Evolutionary conservation across 2,329 filamentous ascomycete genomes (phyloP).

Genomic region (Scolecobasidium constrictum): DNA sequence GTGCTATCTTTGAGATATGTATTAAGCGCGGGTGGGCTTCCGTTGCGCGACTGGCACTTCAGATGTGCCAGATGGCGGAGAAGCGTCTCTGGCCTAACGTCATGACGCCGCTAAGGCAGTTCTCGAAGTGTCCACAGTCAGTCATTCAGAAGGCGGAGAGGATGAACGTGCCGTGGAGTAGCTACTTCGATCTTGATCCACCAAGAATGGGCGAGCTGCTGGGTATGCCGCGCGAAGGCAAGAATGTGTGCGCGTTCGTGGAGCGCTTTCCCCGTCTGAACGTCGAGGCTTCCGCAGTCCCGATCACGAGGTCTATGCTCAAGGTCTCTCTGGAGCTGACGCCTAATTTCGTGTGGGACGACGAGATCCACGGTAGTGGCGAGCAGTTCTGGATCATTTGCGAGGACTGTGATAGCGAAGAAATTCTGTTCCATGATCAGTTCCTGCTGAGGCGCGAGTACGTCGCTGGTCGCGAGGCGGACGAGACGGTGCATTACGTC

Average conservation of each 20-base stretch:
- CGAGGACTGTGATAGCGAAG: conserved; percentile 94
- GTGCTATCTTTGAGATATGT: conserved; percentile 95
- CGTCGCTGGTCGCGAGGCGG: conserved; percentile 65
- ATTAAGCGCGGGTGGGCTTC: conserved; percentile 92
- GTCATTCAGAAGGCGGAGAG: conserved; percentile 87
- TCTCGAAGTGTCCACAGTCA: conserved; percentile 69
- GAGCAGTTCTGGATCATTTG: conserved; percentile 97
- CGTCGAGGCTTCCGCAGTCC: conserved; percentile 86
- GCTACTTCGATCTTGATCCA: conserved; percentile 92
- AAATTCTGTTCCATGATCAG: conserved; percentile 88
- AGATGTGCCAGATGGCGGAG: conserved; percentile 98
- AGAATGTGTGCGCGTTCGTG: conserved; percentile 74
- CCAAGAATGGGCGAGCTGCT: conserved; percentile 93
- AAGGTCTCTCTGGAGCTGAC: conserved; percentile 83
- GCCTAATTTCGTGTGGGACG: conserved; percentile 94
- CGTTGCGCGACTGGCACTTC: conserved; percentile 83
- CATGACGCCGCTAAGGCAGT: conserved; percentile 92
- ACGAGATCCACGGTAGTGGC: conserved; percentile 71
- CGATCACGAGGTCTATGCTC: conserved; percentile 87
- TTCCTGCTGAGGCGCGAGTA: conserved; percentile 89
- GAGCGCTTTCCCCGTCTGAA: conserved; percentile 89
- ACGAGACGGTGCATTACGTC: conserved; percentile 69
- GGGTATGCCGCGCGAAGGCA: conserved; percentile 79
- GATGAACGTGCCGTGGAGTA: conserved; percentile 87
- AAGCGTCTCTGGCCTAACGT: conserved; percentile 96